These are phyloP conservation scores for Xylaria sp. DNA, from an alignment of 2,329 filamentous ascomycete species.

Conservation along the genomic window DNA sequence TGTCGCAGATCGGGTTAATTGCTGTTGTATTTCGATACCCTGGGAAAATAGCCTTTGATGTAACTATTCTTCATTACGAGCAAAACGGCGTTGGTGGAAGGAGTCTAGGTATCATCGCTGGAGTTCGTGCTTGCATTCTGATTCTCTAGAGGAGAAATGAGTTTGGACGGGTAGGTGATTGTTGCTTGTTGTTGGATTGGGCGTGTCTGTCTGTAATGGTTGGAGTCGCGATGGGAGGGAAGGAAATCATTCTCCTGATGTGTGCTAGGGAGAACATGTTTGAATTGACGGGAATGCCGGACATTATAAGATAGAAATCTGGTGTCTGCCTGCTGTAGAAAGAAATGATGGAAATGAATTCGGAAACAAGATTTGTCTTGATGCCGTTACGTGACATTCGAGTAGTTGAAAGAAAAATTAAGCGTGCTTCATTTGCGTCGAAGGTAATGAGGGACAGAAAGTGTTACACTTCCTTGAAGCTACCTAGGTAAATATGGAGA, in stretches of 20 bases:
- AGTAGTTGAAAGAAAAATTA: background rate
- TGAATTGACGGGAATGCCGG: constrained; percentile 5
- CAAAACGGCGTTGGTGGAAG: constrained; percentile 23
- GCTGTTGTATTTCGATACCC: background rate
- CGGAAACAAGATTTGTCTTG: background rate
- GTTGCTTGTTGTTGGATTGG: constrained; percentile 11
- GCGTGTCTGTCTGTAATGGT: constrained; percentile 12
- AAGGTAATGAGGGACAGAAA: background rate
- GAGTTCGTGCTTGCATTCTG: constrained; percentile 18
- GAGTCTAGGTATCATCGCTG: constrained; percentile 9
- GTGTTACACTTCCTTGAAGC: background rate
- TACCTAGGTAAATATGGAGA: background rate
- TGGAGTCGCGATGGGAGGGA: background rate
- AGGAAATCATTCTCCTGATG: background rate
- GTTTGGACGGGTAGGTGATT: background rate
- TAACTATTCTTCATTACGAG: background rate
- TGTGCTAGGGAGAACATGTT: background rate
- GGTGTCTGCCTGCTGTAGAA: background rate
- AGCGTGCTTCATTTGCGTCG: background rate
- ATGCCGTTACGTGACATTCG: background rate
- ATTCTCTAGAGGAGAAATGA: background rate
- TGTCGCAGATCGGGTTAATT: too few species aligned
- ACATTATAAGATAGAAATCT: background rate
- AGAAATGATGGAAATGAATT: constrained; percentile 8
- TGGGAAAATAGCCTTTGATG: constrained; percentile 8